phyloP scores from a whole-genome alignment of 164 flowering plant species.

The Dillenia suffruticosa region DNA sequence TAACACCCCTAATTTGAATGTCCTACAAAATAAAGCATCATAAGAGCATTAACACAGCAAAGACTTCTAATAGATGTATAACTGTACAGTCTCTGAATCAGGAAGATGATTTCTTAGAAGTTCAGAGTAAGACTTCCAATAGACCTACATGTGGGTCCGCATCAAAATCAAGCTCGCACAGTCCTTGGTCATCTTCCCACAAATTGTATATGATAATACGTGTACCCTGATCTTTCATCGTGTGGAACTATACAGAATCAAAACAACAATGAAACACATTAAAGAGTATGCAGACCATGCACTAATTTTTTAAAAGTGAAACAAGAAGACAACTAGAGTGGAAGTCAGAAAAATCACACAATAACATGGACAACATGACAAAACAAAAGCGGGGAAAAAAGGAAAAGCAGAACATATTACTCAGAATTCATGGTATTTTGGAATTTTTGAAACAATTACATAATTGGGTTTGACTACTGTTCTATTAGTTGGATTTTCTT shows the following conservation, averaged over 20 bases:
- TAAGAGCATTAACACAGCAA: background rate
- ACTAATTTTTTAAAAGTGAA: too few relatives aligned
- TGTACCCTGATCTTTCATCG: conserved; percentile 74
- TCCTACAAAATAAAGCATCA: conserved; percentile 48
- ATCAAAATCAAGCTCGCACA: conserved; percentile 83
- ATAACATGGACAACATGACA: too few relatives aligned
- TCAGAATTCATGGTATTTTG: too few relatives aligned
- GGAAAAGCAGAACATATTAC: too few relatives aligned
- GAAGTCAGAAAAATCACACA: background rate
- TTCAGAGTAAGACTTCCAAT: background rate
- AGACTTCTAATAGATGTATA: background rate
- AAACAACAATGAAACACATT: background rate
- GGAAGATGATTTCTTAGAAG: background rate
- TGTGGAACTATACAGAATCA: conserved; percentile 45
- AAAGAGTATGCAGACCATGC: too few relatives aligned
- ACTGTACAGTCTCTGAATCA: too few relatives aligned
- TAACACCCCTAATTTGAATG: conserved; percentile 93
- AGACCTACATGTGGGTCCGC: conserved; percentile 55
- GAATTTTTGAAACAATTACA: too few relatives aligned
- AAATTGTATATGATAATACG: conserved; percentile 84
- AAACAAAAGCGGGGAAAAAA: too few relatives aligned
- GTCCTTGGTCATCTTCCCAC: conserved; percentile 92
- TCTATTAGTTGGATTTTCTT: too few relatives aligned
- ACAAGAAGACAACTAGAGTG: background rate
- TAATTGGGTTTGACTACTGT: too few relatives aligned